These are phyloP conservation scores for Colletotrichum melonis DNA, from an alignment of 2,329 filamentous ascomycete species.

Conservation along the genomic window DNA sequence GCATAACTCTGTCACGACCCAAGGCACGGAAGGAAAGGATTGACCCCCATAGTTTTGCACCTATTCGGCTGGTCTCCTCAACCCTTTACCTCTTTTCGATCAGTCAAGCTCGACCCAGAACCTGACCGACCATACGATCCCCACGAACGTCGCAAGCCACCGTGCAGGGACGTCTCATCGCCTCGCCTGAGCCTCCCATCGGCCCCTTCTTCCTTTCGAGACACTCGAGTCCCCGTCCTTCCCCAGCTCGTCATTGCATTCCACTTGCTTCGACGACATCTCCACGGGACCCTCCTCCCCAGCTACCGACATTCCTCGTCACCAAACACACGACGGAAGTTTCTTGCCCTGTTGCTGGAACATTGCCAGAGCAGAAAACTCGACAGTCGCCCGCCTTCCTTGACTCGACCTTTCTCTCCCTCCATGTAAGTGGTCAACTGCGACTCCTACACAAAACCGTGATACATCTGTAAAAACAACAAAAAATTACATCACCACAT, in stretches of 20 bases:
- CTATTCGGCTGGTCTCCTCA: conserved; percentile 23
- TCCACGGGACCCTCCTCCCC: conserved; percentile 34
- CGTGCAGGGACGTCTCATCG: conserved; percentile 1
- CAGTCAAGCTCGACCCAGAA: conserved; percentile 1
- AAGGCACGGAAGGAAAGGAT: conserved; percentile 31
- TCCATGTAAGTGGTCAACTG: conserved; percentile 35
- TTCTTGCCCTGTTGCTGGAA: conserved; percentile 36
- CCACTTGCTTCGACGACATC: conserved; percentile 32
- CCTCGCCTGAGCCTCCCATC: conserved; percentile 6
- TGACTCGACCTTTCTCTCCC: conserved; percentile 10
- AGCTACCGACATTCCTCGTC: conserved; percentile 34
- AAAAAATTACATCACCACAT: conserved; percentile 3
- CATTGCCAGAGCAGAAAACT: conserved; percentile 37
- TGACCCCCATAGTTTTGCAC: conserved; percentile 20
- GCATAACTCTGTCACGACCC: conserved; percentile 3
- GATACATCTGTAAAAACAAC: background rate
- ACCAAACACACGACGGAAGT: conserved; percentile 24
- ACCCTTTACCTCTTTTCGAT: background rate
- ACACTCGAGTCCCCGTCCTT: conserved; percentile 17
- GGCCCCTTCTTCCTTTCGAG: conserved; percentile 9
- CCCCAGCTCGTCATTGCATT: conserved; percentile 30
- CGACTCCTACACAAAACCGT: background rate
- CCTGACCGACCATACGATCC: conserved; percentile 21
- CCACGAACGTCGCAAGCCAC: conserved; percentile 28
- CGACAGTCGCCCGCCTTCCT: conserved; percentile 18